Evolutionary conservation across 2,329 filamentous ascomycete species (phyloP), one percentile per base, ranked within the genome.

Genomic region (Nemania sp.): DNA sequence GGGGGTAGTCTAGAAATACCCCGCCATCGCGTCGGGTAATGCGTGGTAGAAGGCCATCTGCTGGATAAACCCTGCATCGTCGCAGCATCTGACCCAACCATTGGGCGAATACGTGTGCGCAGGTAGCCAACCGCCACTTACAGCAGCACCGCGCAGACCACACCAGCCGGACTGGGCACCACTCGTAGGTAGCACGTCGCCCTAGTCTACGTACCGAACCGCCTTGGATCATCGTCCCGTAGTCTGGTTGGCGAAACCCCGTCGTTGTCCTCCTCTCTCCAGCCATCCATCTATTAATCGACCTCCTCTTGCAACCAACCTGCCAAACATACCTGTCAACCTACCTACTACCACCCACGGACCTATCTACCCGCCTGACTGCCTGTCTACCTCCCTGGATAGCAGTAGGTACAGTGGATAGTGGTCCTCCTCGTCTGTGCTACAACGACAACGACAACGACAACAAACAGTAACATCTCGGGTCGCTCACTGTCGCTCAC

Each of bases 11-110:
- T 48, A 18, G 46, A 35, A 54, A 29, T n/a, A 49, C 54, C 54
- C 54, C 46, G 48, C 54, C 49, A 54, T 50, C 39, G 45, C 32
- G 57, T 61, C 45, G 59, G 59, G 49, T 45, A 54, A 55, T 47
- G 21, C 6, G 17, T 29, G 21, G 46, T 37, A n/a, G 47, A 17
- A 18, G 10, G 53, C 53, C 42, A 34, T 40, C 40, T 35, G 18
- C 25, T 29, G 25, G 25, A 50, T 34, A 10, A 52, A 56, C 52
- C 46, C 40, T 54, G 52, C 40, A 55, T 11, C 46, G 15, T 20
- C 21, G 20, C 34, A 37, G 34, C 47, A n/a, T 25, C 46, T 11
- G 34, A 18, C 46, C 53, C 58, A 48, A 39, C 37, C 18, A 55
- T 56, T 53, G 48, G 35, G 34, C 40, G 37, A 39, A 47, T 57